Evolutionary conservation across 257 asterid species (phyloP).

Genomic region (Linderniella brevidens): DNA sequence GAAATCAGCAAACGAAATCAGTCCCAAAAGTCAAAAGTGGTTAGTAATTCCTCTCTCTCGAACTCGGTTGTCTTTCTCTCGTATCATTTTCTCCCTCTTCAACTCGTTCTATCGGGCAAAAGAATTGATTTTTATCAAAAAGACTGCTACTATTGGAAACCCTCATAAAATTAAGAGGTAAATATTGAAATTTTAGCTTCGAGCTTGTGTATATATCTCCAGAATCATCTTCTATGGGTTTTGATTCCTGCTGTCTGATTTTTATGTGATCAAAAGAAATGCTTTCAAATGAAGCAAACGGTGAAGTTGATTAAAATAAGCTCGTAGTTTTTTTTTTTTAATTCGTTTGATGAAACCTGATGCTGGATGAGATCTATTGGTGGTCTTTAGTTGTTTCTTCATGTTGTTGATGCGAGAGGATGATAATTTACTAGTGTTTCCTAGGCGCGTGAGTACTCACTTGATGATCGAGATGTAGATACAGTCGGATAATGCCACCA

Average conservation of each 20-base stretch:
- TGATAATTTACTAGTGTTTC: too few relatives aligned
- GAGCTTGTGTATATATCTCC: background rate
- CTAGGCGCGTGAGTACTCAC: too few relatives aligned
- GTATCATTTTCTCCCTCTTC: conserved; percentile 6
- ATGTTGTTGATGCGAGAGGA: too few relatives aligned
- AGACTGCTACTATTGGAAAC: conserved; percentile 11
- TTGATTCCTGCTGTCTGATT: conserved; percentile 14
- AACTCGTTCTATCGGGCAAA: conserved; percentile 8
- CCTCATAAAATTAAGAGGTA: conserved; percentile 16
- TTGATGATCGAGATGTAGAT: too few relatives aligned
- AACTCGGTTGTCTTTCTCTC: conserved; percentile 7
- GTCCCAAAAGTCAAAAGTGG: conserved; percentile 25
- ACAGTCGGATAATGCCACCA: too few relatives aligned
- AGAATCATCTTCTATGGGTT: conserved; percentile 4
- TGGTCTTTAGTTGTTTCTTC: background rate
- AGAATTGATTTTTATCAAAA: conserved; percentile 9
- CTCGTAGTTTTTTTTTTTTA: too few relatives aligned
- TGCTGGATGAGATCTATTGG: too few relatives aligned
- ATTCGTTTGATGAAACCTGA: too few relatives aligned
- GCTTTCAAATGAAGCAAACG: conserved; percentile 5
- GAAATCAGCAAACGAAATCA: conserved; percentile 2
- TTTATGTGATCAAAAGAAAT: conserved; percentile 13
- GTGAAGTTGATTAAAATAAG: background rate
- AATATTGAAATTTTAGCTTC: conserved; percentile 18
- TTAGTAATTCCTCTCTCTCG: conserved; percentile 13